phyloP scores from a whole-genome alignment of 2,329 filamentous ascomycete genomes.

The Fusarium brevicatenulatum region DNA sequence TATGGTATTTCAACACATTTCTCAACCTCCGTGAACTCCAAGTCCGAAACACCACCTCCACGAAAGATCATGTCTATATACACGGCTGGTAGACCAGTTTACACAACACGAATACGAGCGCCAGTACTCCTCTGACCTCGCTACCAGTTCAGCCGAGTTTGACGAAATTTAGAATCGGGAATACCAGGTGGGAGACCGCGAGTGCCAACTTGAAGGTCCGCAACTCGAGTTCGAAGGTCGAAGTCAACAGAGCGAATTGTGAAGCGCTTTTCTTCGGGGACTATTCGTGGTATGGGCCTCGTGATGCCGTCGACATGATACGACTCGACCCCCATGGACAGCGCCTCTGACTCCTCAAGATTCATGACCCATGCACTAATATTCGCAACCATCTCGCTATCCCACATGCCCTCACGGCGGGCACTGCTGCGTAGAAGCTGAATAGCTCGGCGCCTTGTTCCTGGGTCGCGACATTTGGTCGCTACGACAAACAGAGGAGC shows the following conservation, averaged over 20 bases:
- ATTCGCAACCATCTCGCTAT: conserved; percentile 67
- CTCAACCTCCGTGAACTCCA: conserved; percentile 1
- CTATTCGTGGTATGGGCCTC: conserved; percentile 37
- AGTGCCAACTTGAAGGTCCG: conserved; percentile 64
- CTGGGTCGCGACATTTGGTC: conserved; percentile 70
- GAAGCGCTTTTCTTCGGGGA: conserved; percentile 65
- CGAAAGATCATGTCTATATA: not conserved
- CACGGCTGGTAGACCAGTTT: not conserved
- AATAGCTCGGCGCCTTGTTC: conserved; percentile 68
- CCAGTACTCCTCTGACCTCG: not conserved
- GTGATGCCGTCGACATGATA: conserved; percentile 7
- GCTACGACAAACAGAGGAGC: conserved; percentile 73
- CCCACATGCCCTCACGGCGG: conserved; percentile 75
- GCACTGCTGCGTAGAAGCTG: conserved; percentile 68
- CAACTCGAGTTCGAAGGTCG: conserved; percentile 62
- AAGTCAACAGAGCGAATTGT: conserved; percentile 68
- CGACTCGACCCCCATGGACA: conserved; percentile 39
- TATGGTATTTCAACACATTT: not conserved
- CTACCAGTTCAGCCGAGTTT: conserved; percentile 61
- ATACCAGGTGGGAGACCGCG: conserved; percentile 59
- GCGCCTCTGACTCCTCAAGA: conserved; percentile 61
- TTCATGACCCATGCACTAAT: conserved; percentile 66
- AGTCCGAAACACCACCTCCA: not conserved
- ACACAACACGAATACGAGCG: not conserved
- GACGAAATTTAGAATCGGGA: conserved; percentile 59